Conservation (phyloP, 305 asterid species). For the Stenogyne calaminthoides region DNA sequence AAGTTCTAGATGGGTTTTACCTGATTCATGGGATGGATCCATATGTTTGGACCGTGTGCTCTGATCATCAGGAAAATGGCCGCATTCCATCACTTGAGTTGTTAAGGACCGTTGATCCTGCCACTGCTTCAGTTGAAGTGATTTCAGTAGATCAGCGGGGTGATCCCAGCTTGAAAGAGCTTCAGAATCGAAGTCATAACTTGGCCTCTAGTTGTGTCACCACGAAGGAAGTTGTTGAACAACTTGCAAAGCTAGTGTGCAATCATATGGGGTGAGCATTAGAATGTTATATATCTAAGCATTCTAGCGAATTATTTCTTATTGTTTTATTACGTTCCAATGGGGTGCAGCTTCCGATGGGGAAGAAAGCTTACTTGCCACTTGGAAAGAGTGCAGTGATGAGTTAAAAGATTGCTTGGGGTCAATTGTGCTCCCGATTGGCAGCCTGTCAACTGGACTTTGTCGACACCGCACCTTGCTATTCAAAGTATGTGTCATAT, state of each 20-base stretch:
- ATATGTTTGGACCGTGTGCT: constrained; percentile 89
- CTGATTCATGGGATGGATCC: constrained; percentile 95
- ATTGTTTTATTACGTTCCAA: constrained; percentile 40
- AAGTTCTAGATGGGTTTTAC: constrained; percentile 86
- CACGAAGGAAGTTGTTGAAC: constrained; percentile 82
- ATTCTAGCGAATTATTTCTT: constrained; percentile 27
- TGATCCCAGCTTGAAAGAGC: constrained; percentile 84
- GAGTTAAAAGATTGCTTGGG: constrained; percentile 87
- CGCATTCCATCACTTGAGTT: constrained; percentile 89
- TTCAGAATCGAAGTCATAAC: constrained; percentile 66
- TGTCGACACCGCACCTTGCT: constrained; percentile 91
- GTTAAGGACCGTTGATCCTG: constrained; percentile 69
- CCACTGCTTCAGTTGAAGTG: constrained; percentile 68
- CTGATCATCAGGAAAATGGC: constrained; percentile 84
- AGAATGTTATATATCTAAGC: constrained; percentile 24
- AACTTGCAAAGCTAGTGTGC: constrained; percentile 91
- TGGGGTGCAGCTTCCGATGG: constrained; percentile 71
- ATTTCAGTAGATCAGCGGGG: constrained; percentile 67
- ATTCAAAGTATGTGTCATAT: constrained; percentile 73
- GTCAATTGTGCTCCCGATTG: constrained; percentile 84
- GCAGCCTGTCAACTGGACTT: constrained; percentile 76
- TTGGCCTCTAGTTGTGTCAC: constrained; percentile 67
- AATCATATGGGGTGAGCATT: constrained; percentile 90
- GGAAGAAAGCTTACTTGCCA: constrained; percentile 66
- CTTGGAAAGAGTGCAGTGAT: constrained; percentile 86